Evolutionary conservation across 495 filamentous ascomycete genomes (phyloP), one percentile per base, ranked within the genome.

Genomic region (Neurospora tetraspora): DNA sequence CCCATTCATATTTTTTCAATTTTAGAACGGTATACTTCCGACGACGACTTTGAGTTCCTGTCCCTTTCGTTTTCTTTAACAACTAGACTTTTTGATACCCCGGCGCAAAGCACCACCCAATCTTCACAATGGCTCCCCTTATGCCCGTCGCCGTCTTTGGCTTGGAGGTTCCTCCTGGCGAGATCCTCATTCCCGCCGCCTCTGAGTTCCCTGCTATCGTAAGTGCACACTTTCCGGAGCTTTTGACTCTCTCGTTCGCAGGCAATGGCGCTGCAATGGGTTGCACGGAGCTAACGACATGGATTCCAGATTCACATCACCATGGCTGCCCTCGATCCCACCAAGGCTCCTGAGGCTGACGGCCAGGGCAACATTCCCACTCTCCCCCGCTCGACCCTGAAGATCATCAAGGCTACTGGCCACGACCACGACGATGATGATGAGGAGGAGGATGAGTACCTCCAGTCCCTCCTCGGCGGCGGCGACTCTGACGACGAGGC

Each of bases 281-380:
- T 72, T 75, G 36, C 68, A 38, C 45, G 12, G 12, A 18, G n/a
- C 74, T 74, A 65, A 76, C 53, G 16, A 20, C n/a, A 68, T 7
- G 3, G 27, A 61, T 39, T 20, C 16, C 76, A 97, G 94, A 94
- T 97, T 84, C 94, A 93, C 77, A 91, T 99, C 76, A 98, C 93
- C 78, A 99, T 99, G 96, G 96, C 96, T 77, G 96, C 96, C 77
- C 90, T 99, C 77, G 94, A 99, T 80, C 96, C 96, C 40, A 92
- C 89, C 77, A 91, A 92, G 74, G 85, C 84, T 68, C 89, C 92
- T 45, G 88, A 92, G 73, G 87, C 86, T 70, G 88, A 90, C 71
- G 86, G 88, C 42, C 87, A 87, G 42, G 84, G 85, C 73, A 89
- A 89, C 71, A 84, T 89, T 65, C 87, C 85, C 81, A 83, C 83